These are phyloP conservation scores for Boletus holoroseus DNA, from an alignment of 1,284 basidiomycete genomes.

Conservation along the genomic window DNA sequence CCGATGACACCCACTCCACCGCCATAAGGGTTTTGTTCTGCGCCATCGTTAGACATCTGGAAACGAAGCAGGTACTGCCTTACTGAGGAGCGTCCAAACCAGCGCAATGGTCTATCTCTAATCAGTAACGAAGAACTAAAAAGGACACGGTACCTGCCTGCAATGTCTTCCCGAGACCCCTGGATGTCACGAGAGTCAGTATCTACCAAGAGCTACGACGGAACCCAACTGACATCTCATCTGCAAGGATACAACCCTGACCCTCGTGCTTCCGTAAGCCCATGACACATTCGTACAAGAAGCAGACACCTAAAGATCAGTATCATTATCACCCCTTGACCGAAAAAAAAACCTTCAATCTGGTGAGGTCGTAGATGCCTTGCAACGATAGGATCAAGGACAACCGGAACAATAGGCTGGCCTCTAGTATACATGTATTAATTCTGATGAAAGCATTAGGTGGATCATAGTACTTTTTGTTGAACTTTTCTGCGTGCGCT, in stretches of 20 bases:
- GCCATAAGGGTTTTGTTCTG: conserved; percentile 82
- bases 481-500: conserved; percentile 62
- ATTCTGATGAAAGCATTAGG: conserved; percentile 1
- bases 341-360: conserved; percentile 58
- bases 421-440: conserved; percentile 38
- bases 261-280: conserved; percentile 85
- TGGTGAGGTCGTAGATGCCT: conserved; percentile 86
- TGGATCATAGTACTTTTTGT: conserved; percentile 55
- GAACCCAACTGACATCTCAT: conserved; percentile 72
- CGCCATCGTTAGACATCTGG: conserved; percentile 3
- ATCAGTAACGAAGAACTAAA: conserved; percentile 2
- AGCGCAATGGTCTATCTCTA: conserved; percentile 71
- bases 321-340: background rate
- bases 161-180: conserved; percentile 94
- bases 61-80: conserved; percentile 23
- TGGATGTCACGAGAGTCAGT: conserved; percentile 32
- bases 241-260: conserved; percentile 92
- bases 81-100: conserved; percentile 85
- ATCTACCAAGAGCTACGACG: conserved; percentile 1
- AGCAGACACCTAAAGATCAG: conserved; percentile 58
- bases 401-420: conserved; percentile 72
- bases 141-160: conserved; percentile 42
- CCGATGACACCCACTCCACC: conserved; percentile 53
- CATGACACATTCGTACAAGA: conserved; percentile 97
- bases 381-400: conserved; percentile 86